Evolutionary conservation across 2,329 filamentous ascomycete species (phyloP).

Genomic region (Aspergillus tubingensis): DNA sequence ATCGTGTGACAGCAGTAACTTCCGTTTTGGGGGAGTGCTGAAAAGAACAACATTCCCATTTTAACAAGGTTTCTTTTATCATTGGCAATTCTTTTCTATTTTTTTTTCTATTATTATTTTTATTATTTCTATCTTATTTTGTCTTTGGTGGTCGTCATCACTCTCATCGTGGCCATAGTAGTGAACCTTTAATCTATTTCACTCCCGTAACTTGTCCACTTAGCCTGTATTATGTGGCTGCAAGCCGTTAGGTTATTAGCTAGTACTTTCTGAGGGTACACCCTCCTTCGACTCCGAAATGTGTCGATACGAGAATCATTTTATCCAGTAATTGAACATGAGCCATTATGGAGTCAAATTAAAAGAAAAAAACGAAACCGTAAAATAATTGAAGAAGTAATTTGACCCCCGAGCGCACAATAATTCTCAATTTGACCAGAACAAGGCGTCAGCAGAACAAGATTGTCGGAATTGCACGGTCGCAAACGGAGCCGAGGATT

Average conservation of each 20-base stretch:
- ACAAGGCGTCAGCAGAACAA: conserved; percentile 1
- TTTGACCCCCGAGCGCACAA: background rate
- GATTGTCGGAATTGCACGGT: conserved; percentile 17
- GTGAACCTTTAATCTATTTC: no score
- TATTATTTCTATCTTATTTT: background rate
- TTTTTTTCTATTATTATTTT: no score
- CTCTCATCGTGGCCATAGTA: background rate
- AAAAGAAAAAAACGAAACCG: background rate
- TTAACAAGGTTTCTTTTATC: no score
- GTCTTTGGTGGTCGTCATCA: background rate
- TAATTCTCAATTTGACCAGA: background rate
- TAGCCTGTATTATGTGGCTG: no score
- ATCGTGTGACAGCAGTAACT: conserved; percentile 23
- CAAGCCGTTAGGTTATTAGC: no score
- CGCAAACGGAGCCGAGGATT: conserved; percentile 18
- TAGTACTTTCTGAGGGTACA: no score
- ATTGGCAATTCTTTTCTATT: background rate
- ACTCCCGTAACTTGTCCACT: no score
- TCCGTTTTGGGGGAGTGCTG: background rate
- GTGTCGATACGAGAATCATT: no score
- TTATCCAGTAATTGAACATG: background rate
- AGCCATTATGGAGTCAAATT: background rate
- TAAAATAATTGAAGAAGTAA: no score
- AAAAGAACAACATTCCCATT: background rate
- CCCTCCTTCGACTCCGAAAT: no score